Conservation (phyloP, 1,284 basidiomycete species). For the Golubevia pallescens region DNA sequence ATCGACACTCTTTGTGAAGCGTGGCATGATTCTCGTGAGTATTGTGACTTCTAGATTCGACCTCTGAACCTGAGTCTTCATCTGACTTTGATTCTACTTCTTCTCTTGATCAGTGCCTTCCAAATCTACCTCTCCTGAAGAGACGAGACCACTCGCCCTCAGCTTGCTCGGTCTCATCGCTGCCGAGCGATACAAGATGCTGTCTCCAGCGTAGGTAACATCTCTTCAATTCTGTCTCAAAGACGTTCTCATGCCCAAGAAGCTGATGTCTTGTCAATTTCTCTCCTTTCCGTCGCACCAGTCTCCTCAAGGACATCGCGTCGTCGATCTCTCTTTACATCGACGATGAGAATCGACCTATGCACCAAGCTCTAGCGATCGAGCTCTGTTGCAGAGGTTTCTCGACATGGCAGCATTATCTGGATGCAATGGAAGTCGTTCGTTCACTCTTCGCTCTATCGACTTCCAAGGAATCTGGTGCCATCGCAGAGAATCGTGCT, state of each 20-base stretch:
- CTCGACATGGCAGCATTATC: conserved; percentile 89
- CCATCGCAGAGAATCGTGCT: conserved; percentile 25
- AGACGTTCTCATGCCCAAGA: background rate
- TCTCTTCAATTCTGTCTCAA: background rate
- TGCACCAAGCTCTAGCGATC: conserved; percentile 77
- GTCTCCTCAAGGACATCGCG: conserved; percentile 77
- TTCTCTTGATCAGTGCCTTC: conserved; percentile 72
- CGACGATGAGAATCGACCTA: conserved; percentile 72
- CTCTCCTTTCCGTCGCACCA: conserved; percentile 66
- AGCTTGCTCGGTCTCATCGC: conserved; percentile 70
- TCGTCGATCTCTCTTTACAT: conserved; percentile 80
- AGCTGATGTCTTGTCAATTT: background rate
- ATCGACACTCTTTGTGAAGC: conserved; percentile 71
- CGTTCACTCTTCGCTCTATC: conserved; percentile 83
- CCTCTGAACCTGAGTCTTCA: background rate
- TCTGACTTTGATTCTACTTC: background rate
- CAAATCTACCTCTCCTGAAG: conserved; percentile 55
- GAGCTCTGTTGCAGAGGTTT: conserved; percentile 90
- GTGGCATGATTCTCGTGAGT: conserved; percentile 75
- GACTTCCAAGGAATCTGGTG: conserved; percentile 72
- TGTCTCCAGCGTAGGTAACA: conserved; percentile 69
- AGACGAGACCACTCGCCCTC: conserved; percentile 71
- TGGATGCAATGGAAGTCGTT: conserved; percentile 87
- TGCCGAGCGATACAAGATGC: conserved; percentile 77
- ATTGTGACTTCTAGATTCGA: background rate